Conservation (phyloP, 345 rosid genomes). For the Rhizophora mangle region DNA sequence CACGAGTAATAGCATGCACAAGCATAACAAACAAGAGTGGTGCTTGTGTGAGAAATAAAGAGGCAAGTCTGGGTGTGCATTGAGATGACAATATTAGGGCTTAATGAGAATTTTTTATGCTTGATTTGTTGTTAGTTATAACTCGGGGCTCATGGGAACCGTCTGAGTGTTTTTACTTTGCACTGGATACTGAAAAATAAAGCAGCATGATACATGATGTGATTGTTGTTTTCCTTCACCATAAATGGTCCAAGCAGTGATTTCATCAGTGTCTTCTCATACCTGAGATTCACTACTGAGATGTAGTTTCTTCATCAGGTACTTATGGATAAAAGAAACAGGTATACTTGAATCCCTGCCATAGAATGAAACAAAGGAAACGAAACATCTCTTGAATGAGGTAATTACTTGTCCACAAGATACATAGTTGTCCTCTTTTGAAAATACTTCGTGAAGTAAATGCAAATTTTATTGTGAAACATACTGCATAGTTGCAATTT, state of each 20-base stretch:
- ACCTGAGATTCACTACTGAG: conserved; percentile 32
- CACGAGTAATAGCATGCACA: neutral
- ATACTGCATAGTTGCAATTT: too few relatives aligned
- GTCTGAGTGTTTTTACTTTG: too few relatives aligned
- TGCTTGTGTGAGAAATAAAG: neutral
- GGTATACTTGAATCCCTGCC: conserved; percentile 25
- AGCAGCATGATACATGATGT: too few relatives aligned
- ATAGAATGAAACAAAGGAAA: conserved; percentile 14
- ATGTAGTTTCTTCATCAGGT: conserved; percentile 31
- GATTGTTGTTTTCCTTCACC: neutral
- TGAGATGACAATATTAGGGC: too few relatives aligned
- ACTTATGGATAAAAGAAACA: conserved; percentile 32
- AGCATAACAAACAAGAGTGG: neutral
- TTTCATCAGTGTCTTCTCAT: neutral
- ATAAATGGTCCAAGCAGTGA: neutral
- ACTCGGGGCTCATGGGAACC: too few relatives aligned
- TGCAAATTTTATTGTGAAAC: too few relatives aligned
- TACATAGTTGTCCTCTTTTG: neutral
- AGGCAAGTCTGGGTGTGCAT: too few relatives aligned
- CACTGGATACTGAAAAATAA: too few relatives aligned
- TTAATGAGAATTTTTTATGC: too few relatives aligned
- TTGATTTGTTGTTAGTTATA: too few relatives aligned
- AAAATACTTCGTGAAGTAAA: too few relatives aligned
- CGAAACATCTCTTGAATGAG: conserved; percentile 6
- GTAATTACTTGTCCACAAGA: neutral